Conservation (phyloP, 2,329 filamentous ascomycete genomes). For the Daldinia eschscholtzii region DNA sequence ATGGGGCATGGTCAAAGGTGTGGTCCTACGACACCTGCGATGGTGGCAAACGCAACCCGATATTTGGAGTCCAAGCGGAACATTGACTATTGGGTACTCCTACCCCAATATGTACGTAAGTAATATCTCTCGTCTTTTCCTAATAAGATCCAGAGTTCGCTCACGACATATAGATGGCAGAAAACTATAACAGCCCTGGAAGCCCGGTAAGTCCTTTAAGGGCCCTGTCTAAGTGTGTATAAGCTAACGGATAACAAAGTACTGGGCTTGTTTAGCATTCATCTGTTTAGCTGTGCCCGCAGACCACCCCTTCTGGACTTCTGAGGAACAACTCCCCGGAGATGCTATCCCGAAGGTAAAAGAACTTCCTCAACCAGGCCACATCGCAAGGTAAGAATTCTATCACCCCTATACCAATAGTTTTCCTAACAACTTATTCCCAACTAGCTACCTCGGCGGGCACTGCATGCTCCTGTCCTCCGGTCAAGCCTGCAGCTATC, state of each 20-base stretch:
- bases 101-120: conserved; percentile 80
- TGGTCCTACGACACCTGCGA: conserved; percentile 78
- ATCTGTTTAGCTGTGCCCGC: conserved; percentile 78
- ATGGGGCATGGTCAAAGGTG: conserved; percentile 84
- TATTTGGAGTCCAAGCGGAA: conserved; percentile 81
- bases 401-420: neutral
- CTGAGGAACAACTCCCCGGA: conserved; percentile 71
- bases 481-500: conserved; percentile 85
- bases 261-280: conserved; percentile 85
- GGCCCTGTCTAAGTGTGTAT: no score
- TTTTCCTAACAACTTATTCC: conserved; percentile 13
- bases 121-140: conserved; percentile 36
- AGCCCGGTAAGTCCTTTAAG: conserved; percentile 61
- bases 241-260: conserved; percentile 59
- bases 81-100: conserved; percentile 80
- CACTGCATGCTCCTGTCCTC: conserved; percentile 82
- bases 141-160: neutral
- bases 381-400: conserved; percentile 70
- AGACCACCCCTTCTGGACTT: conserved; percentile 80
- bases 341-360: conserved; percentile 69
- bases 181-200: conserved; percentile 86
- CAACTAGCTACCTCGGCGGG: conserved; percentile 71
- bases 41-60: conserved; percentile 84
- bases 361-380: conserved; percentile 74
- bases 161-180: conserved; percentile 68